Evolutionary conservation across 208 protist species (phyloP), one percentile per base, ranked within the genome.

Genomic region (Crithidia fasciculata): DNA sequence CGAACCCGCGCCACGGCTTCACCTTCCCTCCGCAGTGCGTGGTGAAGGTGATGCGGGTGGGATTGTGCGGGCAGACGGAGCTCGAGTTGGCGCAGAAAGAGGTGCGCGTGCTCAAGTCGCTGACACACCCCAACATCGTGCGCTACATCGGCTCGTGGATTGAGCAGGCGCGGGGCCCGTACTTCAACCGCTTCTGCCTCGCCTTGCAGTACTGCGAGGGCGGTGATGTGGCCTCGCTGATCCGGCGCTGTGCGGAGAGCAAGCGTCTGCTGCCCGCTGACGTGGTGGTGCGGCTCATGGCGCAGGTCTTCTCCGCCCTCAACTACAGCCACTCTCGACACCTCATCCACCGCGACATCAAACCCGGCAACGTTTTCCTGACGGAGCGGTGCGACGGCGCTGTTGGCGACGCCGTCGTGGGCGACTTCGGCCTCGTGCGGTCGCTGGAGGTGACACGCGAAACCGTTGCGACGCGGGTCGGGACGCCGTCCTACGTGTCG

Each of bases 271-370:
- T 86, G 13, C 73, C 88, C 10, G 63, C 81, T 28, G 82, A 86
- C 9, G 41, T 90, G 50, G 77, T 95, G 19, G 79, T 91, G 50
- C 73, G 80, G 52, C 81, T 95, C 37, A 95, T 97, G 82, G 73
- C 84, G 37, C 89, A 97, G 50, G 83, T 96, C 9, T 83, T 94
- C 49, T 89, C 89, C 10, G 95, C 91, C 0, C 80, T 98, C 39
- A 92, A 97, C 76, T 97, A 94, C 82, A 88, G 78, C 61, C 94
- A 98, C 80, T 81, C 89, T 5, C 80, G 90, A 37, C 70, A 78
- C 44, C 70, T 98, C 39, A 91, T 97, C 55, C 95, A 98, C 75
- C 83, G 95, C 18, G 95, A 98, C 66, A 95, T 98, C 56, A 98
- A 97, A 73, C 87, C 95, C 4, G 95, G 87, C 15, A 98, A 97